Evolutionary conservation across 129 eudicot genomes (phyloP).

Genomic region (Cynara cardunculus): DNA sequence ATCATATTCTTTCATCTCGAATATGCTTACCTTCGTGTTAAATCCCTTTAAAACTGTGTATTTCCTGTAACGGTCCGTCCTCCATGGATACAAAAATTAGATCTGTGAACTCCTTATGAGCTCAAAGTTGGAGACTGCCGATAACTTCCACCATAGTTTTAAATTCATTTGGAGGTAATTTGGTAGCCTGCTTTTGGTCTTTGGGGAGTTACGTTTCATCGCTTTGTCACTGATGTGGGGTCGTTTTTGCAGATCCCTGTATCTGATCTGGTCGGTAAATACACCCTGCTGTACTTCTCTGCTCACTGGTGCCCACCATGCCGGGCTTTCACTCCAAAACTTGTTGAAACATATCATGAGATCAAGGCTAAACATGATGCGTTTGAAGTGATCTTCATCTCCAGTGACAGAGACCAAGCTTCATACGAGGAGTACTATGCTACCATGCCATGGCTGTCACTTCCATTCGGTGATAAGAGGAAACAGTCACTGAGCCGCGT

Average conservation of each 20-base stretch:
- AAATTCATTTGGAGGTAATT: background rate
- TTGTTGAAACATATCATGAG: slow-evolving; percentile 56
- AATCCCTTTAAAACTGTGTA: background rate
- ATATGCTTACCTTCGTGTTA: background rate
- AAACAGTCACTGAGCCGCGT: slow-evolving; percentile 43
- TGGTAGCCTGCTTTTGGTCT: no score
- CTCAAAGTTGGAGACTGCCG: background rate
- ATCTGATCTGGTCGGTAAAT: slow-evolving; percentile 70
- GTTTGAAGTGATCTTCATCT: slow-evolving; percentile 71
- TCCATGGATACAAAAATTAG: background rate
- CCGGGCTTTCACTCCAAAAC: slow-evolving; percentile 74
- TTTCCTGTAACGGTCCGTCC: no score
- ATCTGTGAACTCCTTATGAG: background rate
- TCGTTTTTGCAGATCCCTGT: slow-evolving; percentile 52
- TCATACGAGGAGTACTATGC: slow-evolving; percentile 69
- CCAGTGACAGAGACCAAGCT: slow-evolving; percentile 64
- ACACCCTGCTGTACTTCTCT: slow-evolving; percentile 67
- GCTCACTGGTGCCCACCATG: slow-evolving; percentile 96
- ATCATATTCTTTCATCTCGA: background rate
- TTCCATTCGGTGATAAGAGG: slow-evolving; percentile 72
- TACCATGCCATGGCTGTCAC: slow-evolving; percentile 82
- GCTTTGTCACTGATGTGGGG: background rate
- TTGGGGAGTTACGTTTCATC: background rate
- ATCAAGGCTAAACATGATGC: slow-evolving; percentile 50
- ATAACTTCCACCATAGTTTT: background rate